Evolutionary conservation across 2,329 filamentous ascomycete genomes (phyloP), one percentile per base, ranked within the genome.

Genomic region (Phialophora expanda): DNA sequence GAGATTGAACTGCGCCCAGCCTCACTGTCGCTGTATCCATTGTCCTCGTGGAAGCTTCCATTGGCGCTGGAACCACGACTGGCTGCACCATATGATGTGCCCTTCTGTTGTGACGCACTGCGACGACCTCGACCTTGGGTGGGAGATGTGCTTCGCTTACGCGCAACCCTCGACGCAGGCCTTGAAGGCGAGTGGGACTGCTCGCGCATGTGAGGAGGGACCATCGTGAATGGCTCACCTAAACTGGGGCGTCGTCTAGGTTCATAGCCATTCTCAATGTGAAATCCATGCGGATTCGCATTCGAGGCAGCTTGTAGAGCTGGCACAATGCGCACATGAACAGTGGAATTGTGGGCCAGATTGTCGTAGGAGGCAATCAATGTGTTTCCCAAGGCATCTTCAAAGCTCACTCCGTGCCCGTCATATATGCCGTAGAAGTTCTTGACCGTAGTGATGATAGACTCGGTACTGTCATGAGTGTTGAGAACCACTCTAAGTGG

Each of bases 381-480:
- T 67, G 91, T 96, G 75, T 91, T 94, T 74, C 92, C 92, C 74
- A 90, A 84, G 70, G 91, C 87, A 78, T 98, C 94, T 80, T 98
- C 94, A 75, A 99, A 98, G 80, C 92, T 96, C 75, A 99, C 90
- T 71, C 95, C 93, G 76, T 89, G 89, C 68, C 87, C 89, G 71
- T 94, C 91, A 78, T 97, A 97, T 72, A 99, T 86, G 67, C 95
- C 95, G 77, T 97, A 98, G 82, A 98, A 98, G 83, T 97, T 98
- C 85, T 97, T 98, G 75, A 98, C 94, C 1, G 95, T 98, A 14
- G 93, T 95, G 70, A 98, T 92, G 80, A 99, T 99, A 41, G 93
- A 97, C 76, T 98, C 94, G 24, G 94, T 98, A 60, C 92, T 93
- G 82, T 99, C 95, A 79, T 98, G 93, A 55, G 92, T 92, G 75